Conservation (phyloP, 1,284 basidiomycete species). For the Cystobasidiaceae sp. region DNA sequence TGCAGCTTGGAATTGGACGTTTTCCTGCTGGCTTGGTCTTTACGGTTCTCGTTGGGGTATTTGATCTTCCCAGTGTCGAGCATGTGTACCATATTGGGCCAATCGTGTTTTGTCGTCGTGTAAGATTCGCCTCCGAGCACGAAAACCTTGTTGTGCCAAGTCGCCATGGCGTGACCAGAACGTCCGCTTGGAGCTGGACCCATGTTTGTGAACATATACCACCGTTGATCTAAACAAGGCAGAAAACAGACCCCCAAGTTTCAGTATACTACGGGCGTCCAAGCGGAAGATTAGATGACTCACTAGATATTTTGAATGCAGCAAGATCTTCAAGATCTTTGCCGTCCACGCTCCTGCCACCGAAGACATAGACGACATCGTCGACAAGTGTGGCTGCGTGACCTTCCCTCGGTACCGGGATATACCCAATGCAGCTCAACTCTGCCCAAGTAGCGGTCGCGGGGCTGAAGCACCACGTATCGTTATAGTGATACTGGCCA, state of each 20-base stretch:
- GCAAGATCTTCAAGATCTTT: slow-evolving; percentile 92
- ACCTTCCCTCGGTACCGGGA: slow-evolving; percentile 91
- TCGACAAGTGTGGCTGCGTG: slow-evolving; percentile 95
- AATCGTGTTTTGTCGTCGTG: slow-evolving; percentile 50
- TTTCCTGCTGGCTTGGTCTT: slow-evolving; percentile 40
- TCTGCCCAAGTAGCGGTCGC: slow-evolving; percentile 81
- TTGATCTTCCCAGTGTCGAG: slow-evolving; percentile 93
- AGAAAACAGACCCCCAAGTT: slow-evolving; percentile 13
- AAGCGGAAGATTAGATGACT: slow-evolving; percentile 47
- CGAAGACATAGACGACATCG: slow-evolving; percentile 97
- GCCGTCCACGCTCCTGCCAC: slow-evolving; percentile 92
- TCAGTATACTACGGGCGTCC: neutral
- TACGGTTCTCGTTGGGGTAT: slow-evolving; percentile 66
- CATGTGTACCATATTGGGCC: slow-evolving; percentile 76
- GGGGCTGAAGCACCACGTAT: slow-evolving; percentile 94
- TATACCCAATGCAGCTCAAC: slow-evolving; percentile 93
- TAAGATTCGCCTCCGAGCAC: slow-evolving; percentile 93
- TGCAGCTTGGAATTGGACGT: slow-evolving; percentile 40
- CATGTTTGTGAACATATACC: slow-evolving; percentile 99
- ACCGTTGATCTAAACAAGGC: slow-evolving; percentile 62
- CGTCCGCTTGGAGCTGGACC: slow-evolving; percentile 85
- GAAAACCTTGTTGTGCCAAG: slow-evolving; percentile 78
- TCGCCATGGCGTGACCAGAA: slow-evolving; percentile 92
- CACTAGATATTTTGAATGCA: slow-evolving; percentile 93
- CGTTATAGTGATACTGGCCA: slow-evolving; percentile 97